Conservation (phyloP, 163 green algal species). For the Botryococcus braunii region DNA sequence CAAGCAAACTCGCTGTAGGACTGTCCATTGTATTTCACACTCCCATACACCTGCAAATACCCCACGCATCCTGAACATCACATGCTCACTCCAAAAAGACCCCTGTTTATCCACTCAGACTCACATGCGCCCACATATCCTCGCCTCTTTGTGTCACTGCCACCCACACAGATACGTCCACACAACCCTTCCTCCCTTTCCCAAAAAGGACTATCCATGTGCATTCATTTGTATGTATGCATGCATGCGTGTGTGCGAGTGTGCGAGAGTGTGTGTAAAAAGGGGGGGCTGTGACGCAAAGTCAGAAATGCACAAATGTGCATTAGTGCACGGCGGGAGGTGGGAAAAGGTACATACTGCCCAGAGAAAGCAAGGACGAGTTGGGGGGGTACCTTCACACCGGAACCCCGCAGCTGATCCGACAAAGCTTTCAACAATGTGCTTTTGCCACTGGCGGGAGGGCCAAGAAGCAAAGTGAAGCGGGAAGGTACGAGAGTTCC, state of each 20-base stretch:
- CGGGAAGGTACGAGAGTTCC: constrained; percentile 17
- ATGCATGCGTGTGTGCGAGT: not conserved
- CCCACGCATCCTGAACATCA: not conserved
- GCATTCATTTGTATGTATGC: not conserved
- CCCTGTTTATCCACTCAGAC: not conserved
- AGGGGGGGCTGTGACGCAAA: too few species aligned
- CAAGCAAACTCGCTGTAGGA: constrained; percentile 32
- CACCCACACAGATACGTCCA: too few species aligned
- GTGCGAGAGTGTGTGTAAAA: not conserved
- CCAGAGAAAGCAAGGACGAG: not conserved
- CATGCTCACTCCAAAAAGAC: not conserved
- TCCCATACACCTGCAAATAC: constrained; percentile 12
- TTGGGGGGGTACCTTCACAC: constrained; percentile 6
- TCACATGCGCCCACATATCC: not conserved
- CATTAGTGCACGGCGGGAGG: not conserved
- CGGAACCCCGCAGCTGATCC: constrained; percentile 18
- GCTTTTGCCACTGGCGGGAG: constrained; percentile 59
- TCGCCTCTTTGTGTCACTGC: too few species aligned
- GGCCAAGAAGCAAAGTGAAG: constrained; percentile 70
- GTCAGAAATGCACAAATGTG: not conserved
- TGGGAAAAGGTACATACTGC: not conserved
- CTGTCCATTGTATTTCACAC: constrained; percentile 47
- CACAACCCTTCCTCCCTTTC: not conserved
- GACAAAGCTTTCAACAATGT: constrained; percentile 58
- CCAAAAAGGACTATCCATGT: not conserved